These are phyloP conservation scores for Boechera stricta DNA, from an alignment of 345 rosid genomes.

Conservation along the genomic window DNA sequence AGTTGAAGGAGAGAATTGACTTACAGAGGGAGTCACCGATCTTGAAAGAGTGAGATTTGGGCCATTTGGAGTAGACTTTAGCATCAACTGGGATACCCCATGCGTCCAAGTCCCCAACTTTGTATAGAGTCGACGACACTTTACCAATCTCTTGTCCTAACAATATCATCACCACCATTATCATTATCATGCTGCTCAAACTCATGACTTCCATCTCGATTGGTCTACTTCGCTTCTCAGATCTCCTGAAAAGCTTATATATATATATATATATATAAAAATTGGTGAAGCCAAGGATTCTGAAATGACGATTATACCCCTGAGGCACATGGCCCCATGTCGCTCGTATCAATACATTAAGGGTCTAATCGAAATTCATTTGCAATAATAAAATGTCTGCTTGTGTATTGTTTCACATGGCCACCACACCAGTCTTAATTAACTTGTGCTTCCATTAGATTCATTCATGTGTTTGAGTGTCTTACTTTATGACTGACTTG, in stretches of 20 bases:
- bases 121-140: conserved; percentile 57
- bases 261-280: background rate
- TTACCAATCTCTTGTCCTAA: conserved; percentile 50
- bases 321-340: conserved; percentile 41
- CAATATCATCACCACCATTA: conserved; percentile 47
- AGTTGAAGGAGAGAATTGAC: conserved; percentile 21
- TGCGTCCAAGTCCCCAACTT: conserved; percentile 83
- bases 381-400: conserved; percentile 16
- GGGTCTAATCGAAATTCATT: conserved; percentile 16
- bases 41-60: conserved; percentile 63
- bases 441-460: conserved; percentile 1
- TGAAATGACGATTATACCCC: conserved; percentile 36
- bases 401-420: conserved; percentile 40
- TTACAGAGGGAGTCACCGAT: conserved; percentile 87
- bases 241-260: conserved; percentile 29
- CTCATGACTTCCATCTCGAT: conserved; percentile 38
- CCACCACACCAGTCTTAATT: conserved; percentile 16
- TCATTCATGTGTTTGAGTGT: background rate
- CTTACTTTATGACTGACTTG: background rate
- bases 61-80: conserved; percentile 76
- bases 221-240: conserved; percentile 27
- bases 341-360: conserved; percentile 21
- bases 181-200: conserved; percentile 22
- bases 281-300: conserved; percentile 13
- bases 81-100: conserved; percentile 84